phyloP scores from a whole-genome alignment of 2,329 filamentous ascomycete species.

The Fusarium sp. region DNA sequence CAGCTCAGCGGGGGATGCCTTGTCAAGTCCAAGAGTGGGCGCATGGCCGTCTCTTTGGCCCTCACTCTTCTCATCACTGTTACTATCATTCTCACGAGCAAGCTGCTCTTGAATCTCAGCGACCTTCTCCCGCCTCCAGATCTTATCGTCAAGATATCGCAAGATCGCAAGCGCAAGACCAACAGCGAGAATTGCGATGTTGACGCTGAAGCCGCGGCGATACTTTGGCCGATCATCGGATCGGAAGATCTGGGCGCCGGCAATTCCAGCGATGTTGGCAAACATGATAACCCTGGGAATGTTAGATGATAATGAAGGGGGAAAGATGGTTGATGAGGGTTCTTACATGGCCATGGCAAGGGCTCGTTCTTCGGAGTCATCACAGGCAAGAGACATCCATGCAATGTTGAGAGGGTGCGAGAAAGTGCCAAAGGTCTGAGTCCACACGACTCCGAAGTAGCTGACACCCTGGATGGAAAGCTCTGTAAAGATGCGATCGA shows the following conservation, averaged over 20 bases:
- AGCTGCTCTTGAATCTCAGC: conserved; percentile 10
- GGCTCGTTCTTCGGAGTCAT: conserved; percentile 66
- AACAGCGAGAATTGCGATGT: conserved; percentile 57
- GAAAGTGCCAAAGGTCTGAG: conserved; percentile 65
- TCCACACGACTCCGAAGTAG: conserved; percentile 68
- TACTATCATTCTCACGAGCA: conserved; percentile 19
- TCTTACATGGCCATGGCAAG: conserved; percentile 68
- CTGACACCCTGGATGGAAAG: conserved; percentile 54
- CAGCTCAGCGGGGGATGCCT: conserved; percentile 2
- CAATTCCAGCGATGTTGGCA: conserved; percentile 70
- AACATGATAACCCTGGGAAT: conserved; percentile 64
- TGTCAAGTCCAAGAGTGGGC: not conserved
- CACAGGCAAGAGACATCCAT: conserved; percentile 67
- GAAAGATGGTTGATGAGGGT: not conserved
- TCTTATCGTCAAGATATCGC: conserved; percentile 57
- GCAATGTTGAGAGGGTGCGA: conserved; percentile 68
- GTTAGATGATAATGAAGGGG: not conserved
- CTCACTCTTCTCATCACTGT: conserved; percentile 27
- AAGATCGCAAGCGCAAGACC: conserved; percentile 55
- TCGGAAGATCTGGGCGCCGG: conserved; percentile 70
- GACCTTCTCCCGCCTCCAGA: conserved; percentile 34
- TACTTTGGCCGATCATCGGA: conserved; percentile 63
- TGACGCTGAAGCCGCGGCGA: conserved; percentile 61
- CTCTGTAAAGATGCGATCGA: conserved; percentile 65
- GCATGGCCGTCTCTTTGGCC: not conserved